Evolutionary conservation across 441 rosid genomes (phyloP), one percentile per base, ranked within the genome.

Genomic region (Adansonia gregorii): DNA sequence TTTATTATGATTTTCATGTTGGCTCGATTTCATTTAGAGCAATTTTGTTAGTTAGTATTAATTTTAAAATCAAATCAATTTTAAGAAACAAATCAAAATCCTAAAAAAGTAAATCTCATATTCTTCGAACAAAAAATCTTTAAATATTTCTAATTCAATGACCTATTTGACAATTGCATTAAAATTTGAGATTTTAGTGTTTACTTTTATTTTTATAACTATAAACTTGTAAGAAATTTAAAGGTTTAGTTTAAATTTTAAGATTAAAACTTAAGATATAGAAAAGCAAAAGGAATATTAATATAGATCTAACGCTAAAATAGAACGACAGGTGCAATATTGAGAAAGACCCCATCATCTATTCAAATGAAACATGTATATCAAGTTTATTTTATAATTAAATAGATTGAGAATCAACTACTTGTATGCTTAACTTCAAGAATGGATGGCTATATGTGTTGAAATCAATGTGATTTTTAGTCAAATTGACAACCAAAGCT

Each of bases 1-100:
- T 35, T 31, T 78, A 14, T 64, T 72, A 78, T 81, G 64, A 77
- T 71, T 9, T 72, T 10, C 64, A 22, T 55, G 35, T 2, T 72
- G 48, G 63, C 60, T 59, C 17, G 14, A 73, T 60, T 59, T 59
- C 67, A 73, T 19, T 59, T 11, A 19, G 8, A 27, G 43, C 64
- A 4, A 49, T 15, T n/a, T 9, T 4, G 0, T 12, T 24, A 5
- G 20, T 65, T 39, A 20, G 22, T 39, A n/a, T 39, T 65, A 31
- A 7, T 39, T 64, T 35, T 64, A 2, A 64, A 35, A 64, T 64
- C 63, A 58, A 58, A 58, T 58, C 63, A 58, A 3, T 58, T 20
- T 58, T 19, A 20, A 4, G 12, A 58, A 12, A 12, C 12, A 6
- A 2, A 20, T 17, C 12, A 64, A 64, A 24, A 15, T 5, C 48